These are phyloP conservation scores for Claviceps spartinae DNA, from an alignment of 2,329 filamentous ascomycete genomes.

Conservation along the genomic window DNA sequence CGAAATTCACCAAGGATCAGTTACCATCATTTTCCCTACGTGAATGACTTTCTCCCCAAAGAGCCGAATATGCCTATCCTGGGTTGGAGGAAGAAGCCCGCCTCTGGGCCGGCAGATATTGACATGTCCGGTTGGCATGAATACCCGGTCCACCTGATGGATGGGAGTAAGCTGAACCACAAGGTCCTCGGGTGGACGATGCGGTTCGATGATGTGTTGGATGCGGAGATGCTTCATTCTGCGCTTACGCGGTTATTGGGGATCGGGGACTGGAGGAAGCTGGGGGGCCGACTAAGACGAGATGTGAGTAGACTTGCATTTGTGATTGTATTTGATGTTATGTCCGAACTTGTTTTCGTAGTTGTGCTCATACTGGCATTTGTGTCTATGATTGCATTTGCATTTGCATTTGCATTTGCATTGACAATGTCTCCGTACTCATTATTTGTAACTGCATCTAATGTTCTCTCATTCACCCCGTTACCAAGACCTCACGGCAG, in stretches of 20 bases:
- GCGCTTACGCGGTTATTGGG: conserved; percentile 23
- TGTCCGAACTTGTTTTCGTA: too few species aligned
- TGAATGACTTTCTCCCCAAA: background rate
- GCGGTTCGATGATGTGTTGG: conserved; percentile 16
- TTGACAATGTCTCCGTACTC: too few species aligned
- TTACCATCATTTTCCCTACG: too few species aligned
- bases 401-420: too few species aligned
- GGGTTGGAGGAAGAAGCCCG: background rate
- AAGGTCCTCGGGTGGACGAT: conserved; percentile 2
- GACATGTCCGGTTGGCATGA: conserved; percentile 1
- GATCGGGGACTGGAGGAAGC: conserved; percentile 28
- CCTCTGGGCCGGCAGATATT: background rate
- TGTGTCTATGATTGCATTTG: too few species aligned
- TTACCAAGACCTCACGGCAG: too few species aligned
- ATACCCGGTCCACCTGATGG: conserved; percentile 1
- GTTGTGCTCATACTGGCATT: too few species aligned
- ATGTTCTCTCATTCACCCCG: too few species aligned
- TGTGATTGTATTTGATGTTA: too few species aligned
- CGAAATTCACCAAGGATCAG: background rate
- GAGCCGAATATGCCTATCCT: background rate
- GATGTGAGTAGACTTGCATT: conserved; percentile 15
- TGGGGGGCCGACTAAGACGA: conserved; percentile 28
- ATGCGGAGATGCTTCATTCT: conserved; percentile 21
- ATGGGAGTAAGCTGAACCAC: conserved; percentile 1
- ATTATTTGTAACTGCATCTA: too few species aligned